Base-by-base conservation (phyloP, 2,329 filamentous ascomycete genomes). In the Epichloe gansuensis region DNA sequence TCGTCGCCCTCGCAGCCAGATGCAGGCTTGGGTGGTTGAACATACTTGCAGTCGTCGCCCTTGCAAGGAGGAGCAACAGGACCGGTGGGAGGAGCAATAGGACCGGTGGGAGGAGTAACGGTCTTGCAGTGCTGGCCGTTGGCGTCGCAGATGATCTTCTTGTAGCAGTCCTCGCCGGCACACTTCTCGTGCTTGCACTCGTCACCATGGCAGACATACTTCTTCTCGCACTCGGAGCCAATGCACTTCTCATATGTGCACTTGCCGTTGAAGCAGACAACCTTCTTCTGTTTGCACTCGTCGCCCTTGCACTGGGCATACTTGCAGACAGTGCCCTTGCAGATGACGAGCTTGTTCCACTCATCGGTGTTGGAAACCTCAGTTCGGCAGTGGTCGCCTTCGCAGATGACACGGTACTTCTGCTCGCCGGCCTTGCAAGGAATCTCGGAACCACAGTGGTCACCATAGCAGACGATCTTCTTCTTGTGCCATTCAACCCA, bases 391-490 rank as follows among this genome's bases (percentile, higher is more conserved):
- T 58, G 31, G 31, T 61, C 57, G 31, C 59, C 60, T 3, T 58
- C 2, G 65, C 67, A 70, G 58, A 66, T 58, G 54, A 67, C 61
- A 12, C 66, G 65, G 49, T 65, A 55, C 53, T 57, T 55, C 53
- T 62, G 11, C 3, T 25, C 55, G 58, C 59, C 61, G 31, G 63
- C 53, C 35, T 62, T 39, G 62, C 58, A 62, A 46, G 62, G 59
- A 56, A 59, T 55, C 53, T 64, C 63, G 35, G 57, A 61, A 37
- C 56, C 52, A 59, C 68, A 71, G 58, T 59, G 47, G 23, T 62
- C 64, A 28, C 67, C 67, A 54, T 62, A 63, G 60, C 67, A 68
- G 61, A 67, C 61, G 17, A 70, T 60, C 58, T 62, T 64, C 60
- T 66, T 64, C 57, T 60, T 58, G 57, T 61, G 56, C 57, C 58